Evolutionary conservation across 176 grass and related monocot genomes (phyloP), one percentile per base, ranked within the genome.

Genomic region (Carex kokanica): DNA sequence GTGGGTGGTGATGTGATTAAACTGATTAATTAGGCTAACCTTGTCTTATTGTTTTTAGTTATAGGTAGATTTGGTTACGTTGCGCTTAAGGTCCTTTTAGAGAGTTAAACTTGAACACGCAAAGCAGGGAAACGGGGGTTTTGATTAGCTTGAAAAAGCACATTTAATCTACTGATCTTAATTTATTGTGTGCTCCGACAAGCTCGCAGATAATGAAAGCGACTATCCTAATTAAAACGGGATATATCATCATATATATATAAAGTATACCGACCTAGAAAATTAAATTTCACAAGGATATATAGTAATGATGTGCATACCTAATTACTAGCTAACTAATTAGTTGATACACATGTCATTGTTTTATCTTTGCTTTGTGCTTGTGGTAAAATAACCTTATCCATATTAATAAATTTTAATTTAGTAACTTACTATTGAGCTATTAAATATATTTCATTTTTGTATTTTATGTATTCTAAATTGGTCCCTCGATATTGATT

Each of bases 31-130:
- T 27, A 27, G 0, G 23, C 6, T 20, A 58, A n/a, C 13, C 3
- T 63, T 63, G 60, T 63, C 1, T 63, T 63, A 47, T 47, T 47
- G 9, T 63, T 63, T 63, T 13, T 63, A 63, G 9, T 63, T 27
- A 24, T 62, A 24, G 60, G 31, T 64, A 24, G 60, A 23, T 52
- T 67, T 68, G 38, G 66, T 25, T 12, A 78, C 25, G 62, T 79
- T 53, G 52, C 45, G 57, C 5, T 45, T 45, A 47, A 23, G 45
- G 10, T 64, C 45, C 63, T 54, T 77, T 78, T 61, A 38, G 18
- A 68, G 57, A 68, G 59, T 85, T 21, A 16, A n/a, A 66, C 32
- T 79, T 85, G 59, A 21, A 79, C 36, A 85, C 82, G 49, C 43
- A 49, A 58, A 54, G 12, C 18, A 32, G 4, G 36, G 3, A 4